Conservation (phyloP, 129 eudicot species). For the Flaveria linearis region DNA sequence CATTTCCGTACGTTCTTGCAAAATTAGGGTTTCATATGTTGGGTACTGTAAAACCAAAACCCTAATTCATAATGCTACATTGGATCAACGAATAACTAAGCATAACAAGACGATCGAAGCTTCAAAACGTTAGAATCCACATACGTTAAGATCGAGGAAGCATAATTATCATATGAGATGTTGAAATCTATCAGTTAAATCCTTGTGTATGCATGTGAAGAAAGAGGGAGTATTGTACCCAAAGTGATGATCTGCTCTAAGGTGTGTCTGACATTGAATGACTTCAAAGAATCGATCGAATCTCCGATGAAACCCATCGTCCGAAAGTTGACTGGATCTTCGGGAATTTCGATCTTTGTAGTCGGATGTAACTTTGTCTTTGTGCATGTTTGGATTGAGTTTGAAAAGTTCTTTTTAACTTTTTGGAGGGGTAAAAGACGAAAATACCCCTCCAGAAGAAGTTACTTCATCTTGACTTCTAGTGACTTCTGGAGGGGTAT, state of each 20-base stretch:
- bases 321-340: neutral
- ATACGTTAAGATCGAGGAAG: neutral
- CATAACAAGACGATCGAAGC: neutral
- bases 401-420: too few species aligned
- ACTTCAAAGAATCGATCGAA: conserved; percentile 40
- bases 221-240: conserved; percentile 37
- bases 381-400: too few species aligned
- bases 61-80: conserved; percentile 20
- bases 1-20: neutral
- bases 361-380: neutral
- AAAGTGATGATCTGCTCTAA: conserved; percentile 56
- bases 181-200: neutral
- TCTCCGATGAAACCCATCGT: conserved; percentile 60
- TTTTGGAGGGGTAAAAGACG: too few species aligned
- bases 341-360: conserved; percentile 5
- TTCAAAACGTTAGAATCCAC: neutral
- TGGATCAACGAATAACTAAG: neutral
- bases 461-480: too few species aligned
- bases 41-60: neutral
- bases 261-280: conserved; percentile 55
- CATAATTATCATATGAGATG: neutral
- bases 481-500: too few species aligned
- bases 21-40: neutral
- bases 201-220: neutral
- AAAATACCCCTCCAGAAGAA: too few species aligned